phyloP scores from a whole-genome alignment of 2,329 filamentous ascomycete genomes.

The Cyphellophora europaea region DNA sequence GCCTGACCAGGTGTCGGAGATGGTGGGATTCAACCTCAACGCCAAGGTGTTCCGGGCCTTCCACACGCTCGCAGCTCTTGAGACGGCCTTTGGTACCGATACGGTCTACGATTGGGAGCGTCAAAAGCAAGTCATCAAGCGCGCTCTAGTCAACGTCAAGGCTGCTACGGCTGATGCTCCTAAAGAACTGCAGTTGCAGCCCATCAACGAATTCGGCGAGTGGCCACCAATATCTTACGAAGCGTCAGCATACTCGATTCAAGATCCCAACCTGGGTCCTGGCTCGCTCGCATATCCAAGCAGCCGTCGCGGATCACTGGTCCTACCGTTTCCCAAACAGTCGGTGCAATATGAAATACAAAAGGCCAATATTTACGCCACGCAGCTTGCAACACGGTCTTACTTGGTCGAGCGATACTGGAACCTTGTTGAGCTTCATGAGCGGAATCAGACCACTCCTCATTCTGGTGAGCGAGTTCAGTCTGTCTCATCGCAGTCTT shows the following conservation, averaged over 20 bases:
- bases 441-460: conserved; percentile 23
- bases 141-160: conserved; percentile 63
- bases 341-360: conserved; percentile 74
- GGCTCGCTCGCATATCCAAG: not conserved
- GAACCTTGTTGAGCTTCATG: conserved; percentile 60
- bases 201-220: conserved; percentile 15
- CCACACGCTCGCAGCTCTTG: conserved; percentile 67
- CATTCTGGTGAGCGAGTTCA: conserved; percentile 8
- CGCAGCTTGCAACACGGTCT: conserved; percentile 69
- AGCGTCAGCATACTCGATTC: conserved; percentile 15
- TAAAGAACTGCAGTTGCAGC: conserved; percentile 43
- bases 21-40: conserved; percentile 74
- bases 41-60: conserved; percentile 73
- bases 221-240: conserved; percentile 17
- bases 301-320: conserved; percentile 20
- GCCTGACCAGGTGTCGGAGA: conserved; percentile 55
- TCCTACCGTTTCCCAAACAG: conserved; percentile 24
- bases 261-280: conserved; percentile 5
- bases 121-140: conserved; percentile 64
- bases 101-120: conserved; percentile 66
- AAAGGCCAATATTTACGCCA: conserved; percentile 81
- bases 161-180: conserved; percentile 59
- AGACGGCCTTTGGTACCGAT: conserved; percentile 72
- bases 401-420: conserved; percentile 84
- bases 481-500: conserved; percentile 11